A percentile compares a stretch with the other conserved stretches of the same genome.
Conservation (phyloP, 1,284 basidiomycete genomes). For the Malassezia furfur region DNA sequence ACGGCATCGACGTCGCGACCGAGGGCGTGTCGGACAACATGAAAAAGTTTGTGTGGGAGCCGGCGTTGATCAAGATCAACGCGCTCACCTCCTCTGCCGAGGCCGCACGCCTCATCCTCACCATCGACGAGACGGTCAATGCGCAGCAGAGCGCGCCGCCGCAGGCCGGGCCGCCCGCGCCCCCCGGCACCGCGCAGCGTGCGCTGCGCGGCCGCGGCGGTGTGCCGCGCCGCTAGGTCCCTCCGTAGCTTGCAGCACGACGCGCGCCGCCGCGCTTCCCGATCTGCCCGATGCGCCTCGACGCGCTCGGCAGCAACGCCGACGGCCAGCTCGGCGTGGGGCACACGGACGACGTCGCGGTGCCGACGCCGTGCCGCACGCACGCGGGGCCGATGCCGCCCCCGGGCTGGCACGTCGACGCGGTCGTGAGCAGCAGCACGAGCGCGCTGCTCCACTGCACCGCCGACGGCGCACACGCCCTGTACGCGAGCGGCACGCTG, state of each 20-base stretch:
- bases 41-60: slow-evolving; percentile 96
- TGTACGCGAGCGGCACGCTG: background rate
- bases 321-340: slow-evolving; percentile 16
- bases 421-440: background rate
- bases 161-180: slow-evolving; percentile 31
- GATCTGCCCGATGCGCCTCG: background rate
- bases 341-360: background rate
- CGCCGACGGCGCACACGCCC: background rate
- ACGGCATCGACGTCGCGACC: slow-evolving; percentile 88
- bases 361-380: background rate
- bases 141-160: slow-evolving; percentile 39
- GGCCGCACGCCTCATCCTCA: slow-evolving; percentile 77
- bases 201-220: slow-evolving; percentile 32
- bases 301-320: slow-evolving; percentile 12
- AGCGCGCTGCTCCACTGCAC: background rate
- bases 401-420: background rate
- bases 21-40: slow-evolving; percentile 83
- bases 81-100: slow-evolving; percentile 89
- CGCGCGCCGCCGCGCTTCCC: background rate
- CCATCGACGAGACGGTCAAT: slow-evolving; percentile 45
- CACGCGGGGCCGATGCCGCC: background rate
- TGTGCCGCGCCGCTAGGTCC: slow-evolving; percentile 15
- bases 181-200: slow-evolving; percentile 42
- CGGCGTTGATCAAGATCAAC: slow-evolving; percentile 86
- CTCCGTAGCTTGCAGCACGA: background rate